Evolutionary conservation across 768 basidiomycete species (phyloP), one percentile per base, ranked within the genome.

Genomic region (Exidia glandulosa): DNA sequence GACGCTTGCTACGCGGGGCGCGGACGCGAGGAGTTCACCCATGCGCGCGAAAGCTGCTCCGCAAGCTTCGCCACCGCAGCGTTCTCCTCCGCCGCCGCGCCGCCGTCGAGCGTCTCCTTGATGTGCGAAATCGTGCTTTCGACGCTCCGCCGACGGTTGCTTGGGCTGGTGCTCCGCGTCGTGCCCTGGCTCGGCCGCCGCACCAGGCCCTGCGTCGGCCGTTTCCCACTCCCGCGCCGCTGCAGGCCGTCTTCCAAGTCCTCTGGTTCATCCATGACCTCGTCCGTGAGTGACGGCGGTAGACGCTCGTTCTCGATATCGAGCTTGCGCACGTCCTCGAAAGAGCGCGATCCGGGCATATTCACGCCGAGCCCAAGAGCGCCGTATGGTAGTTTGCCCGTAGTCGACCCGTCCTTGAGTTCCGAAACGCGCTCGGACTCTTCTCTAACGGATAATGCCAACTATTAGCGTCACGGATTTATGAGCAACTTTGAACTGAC

Each of bases 261-360:
- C 36, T 37, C 36, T 9, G 9, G 19, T 9, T 37, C 36, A 19
- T 14, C 25, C 25, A 27, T 9, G 30, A 71, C 66, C 29, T 76
- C 75, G 61, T 97, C 94, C 70, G 91, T 87, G n/a, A 99, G 79
- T 16, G 97, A 93, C 2, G 95, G 95, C 2, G 95, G 96, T n/a
- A 98, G 77, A 34, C 94, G 87, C 73, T 99, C 96, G 74, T 98
- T 98, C 74, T 98, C 95, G 65, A 98, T 97, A 77, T 98, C 96
- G 48, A 90, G 92, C 76, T 94, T 94, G 62, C 94, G 92, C 92
- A 96, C 96, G 69, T 97, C 95, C 16, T 91, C 90, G 72, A 97
- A 99, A 61, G 87, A 87, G 25, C 19, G 50, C 27, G 25, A 29
- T 23, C 50, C 50, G 50, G 50, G 50, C 30, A 54, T 27, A 9